A percentile compares a stretch with the other conserved stretches of the same genome.
Conservation (phyloP, 2,329 filamentous ascomycete genomes). For the Monilinia laxa region DNA sequence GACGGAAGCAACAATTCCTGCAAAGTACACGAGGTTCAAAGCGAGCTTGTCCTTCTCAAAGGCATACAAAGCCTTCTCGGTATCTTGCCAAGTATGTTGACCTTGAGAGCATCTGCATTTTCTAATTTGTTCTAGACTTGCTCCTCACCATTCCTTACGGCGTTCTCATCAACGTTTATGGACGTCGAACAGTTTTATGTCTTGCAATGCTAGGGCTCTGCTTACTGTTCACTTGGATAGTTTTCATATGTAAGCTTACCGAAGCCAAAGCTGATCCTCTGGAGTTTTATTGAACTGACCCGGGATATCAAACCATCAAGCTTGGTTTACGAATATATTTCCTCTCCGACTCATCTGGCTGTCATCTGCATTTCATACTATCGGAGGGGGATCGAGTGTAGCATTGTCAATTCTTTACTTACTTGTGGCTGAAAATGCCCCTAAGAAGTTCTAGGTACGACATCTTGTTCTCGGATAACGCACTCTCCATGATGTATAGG, state of each 20-base stretch:
- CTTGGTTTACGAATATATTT: background rate
- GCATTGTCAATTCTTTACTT: slow-evolving; percentile 4
- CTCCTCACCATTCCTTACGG: slow-evolving; percentile 10
- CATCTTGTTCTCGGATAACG: background rate
- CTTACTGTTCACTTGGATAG: slow-evolving; percentile 7
- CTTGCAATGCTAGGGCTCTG: slow-evolving; percentile 2
- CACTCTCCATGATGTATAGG: background rate
- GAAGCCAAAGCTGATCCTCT: background rate
- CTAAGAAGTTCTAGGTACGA: background rate
- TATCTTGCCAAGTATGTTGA: background rate
- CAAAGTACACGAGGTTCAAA: background rate
- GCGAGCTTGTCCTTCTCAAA: slow-evolving; percentile 7
- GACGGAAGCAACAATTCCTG: background rate
- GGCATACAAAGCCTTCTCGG: background rate
- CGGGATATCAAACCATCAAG: background rate
- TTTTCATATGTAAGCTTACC: slow-evolving; percentile 3
- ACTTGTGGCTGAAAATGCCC: background rate
- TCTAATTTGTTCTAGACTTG: slow-evolving; percentile 3
- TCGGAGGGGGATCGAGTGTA: slow-evolving; percentile 1
- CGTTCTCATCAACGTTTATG: slow-evolving; percentile 3
- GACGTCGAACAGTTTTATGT: background rate
- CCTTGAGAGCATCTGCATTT: background rate
- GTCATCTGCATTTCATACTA: background rate
- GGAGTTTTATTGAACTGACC: background rate
- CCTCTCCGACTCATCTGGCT: slow-evolving; percentile 3